Evolutionary conservation across 257 asterid species (phyloP), one percentile per base, ranked within the genome.

Genomic region (Lycium ferocissimum): DNA sequence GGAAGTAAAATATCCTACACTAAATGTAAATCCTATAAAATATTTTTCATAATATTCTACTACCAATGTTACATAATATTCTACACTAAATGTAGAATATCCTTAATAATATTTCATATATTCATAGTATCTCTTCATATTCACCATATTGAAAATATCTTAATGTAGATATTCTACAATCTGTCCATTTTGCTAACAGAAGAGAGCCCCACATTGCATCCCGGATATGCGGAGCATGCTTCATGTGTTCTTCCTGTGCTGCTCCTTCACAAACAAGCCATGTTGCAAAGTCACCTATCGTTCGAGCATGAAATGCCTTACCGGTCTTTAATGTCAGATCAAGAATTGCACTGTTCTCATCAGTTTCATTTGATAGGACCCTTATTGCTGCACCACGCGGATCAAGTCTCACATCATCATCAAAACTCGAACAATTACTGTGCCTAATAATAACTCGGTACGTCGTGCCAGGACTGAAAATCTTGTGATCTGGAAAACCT

Each of bases 161-260:
- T n/a, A n/a, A n/a, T n/a, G n/a, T n/a, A n/a, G n/a, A n/a, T n/a
- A n/a, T n/a, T n/a, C n/a, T n/a, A n/a, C n/a, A n/a, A n/a, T n/a
- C n/a, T n/a, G n/a, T n/a, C n/a, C n/a, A n/a, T n/a, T n/a, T n/a
- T n/a, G n/a, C n/a, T n/a, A n/a, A n/a, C n/a, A n/a, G n/a, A n/a
- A n/a, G n/a, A 6, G 97, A 93, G 33, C 83, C 86, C 95, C 95
- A 93, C 94, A 93, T 91, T 9, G 95, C 94, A 62, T 93, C 97
- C 47, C 94, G 85, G 15, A 93, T 75, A 51, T 92, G 94, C 14
- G 95, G 95, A 80, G 91, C 88, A 75, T 89, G 85, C 85, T 90
- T 92, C 87, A 93, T 94, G 2, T 87, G 90, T 91, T 93, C 95
- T 84, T 93, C 97, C 61, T 91, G 79, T 56, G 93, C 92, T 15